Evolutionary conservation across 768 basidiomycete species (phyloP).

Genomic region (Tylopilus felleus): DNA sequence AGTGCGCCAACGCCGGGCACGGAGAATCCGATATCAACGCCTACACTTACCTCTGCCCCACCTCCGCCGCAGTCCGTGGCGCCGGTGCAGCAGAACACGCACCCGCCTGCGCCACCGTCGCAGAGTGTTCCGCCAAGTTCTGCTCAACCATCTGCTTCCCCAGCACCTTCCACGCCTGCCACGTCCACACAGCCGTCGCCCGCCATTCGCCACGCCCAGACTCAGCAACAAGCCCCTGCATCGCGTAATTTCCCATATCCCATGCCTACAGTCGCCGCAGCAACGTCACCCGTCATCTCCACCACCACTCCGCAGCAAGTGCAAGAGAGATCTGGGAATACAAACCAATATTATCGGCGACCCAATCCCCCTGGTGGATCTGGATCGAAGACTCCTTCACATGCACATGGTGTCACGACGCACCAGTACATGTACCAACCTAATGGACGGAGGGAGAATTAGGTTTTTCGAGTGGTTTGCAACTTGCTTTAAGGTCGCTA

Average conservation of each 20-base stretch:
- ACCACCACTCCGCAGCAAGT: conserved; percentile 39
- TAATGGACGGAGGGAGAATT: conserved; percentile 37
- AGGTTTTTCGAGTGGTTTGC: conserved; percentile 1
- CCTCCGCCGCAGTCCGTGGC: conserved; percentile 17
- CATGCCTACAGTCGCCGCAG: conserved; percentile 68
- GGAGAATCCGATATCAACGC: conserved; percentile 17
- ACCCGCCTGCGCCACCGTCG: conserved; percentile 33
- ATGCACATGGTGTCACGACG: conserved; percentile 22
- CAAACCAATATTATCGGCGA: conserved; percentile 56
- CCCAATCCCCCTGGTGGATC: conserved; percentile 29
- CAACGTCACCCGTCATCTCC: conserved; percentile 54
- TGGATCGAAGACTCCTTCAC: conserved; percentile 24
- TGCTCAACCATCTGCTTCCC: conserved; percentile 31
- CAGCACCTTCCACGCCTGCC: conserved; percentile 33
- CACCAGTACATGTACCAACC: conserved; percentile 49
- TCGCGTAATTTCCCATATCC: conserved; percentile 54
- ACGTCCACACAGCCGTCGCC: conserved; percentile 36
- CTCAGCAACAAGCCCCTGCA: conserved; percentile 27
- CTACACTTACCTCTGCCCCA: conserved; percentile 26
- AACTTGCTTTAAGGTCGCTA: conserved; percentile 5
- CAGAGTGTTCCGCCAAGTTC: conserved; percentile 25
- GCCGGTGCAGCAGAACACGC: conserved; percentile 22
- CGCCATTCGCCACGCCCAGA: conserved; percentile 29
- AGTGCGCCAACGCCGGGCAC: conserved; percentile 19
- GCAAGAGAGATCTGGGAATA: conserved; percentile 23